Percentiles rank a stretch among this genome's conserved stretches.
Conservation (phyloP, 495 filamentous ascomycete genomes). For the Talaromyces wortmannii region DNA sequence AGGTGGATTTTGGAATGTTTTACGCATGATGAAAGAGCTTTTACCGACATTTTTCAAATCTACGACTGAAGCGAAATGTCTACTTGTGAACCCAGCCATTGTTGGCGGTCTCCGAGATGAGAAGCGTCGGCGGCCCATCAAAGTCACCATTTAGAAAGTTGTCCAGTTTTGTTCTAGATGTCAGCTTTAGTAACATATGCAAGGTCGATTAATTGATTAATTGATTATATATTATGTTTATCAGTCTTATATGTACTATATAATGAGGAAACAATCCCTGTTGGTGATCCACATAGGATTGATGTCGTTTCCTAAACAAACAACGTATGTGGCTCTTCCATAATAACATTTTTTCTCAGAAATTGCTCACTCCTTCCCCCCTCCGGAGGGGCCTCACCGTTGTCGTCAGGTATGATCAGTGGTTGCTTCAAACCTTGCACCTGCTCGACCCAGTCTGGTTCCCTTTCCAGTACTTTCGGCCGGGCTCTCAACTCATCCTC, state of each 20-base stretch:
- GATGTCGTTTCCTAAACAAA: constrained; percentile 2
- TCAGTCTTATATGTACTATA: too few relatives aligned
- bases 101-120: constrained; percentile 17
- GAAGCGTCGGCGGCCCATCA: constrained; percentile 11
- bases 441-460: constrained; percentile 9
- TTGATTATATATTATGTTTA: not conserved
- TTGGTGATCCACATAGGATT: not conserved
- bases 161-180: not conserved
- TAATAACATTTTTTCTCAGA: constrained; percentile 4
- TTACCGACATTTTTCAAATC: not conserved
- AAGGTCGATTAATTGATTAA: not conserved
- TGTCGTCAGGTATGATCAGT: constrained; percentile 6
- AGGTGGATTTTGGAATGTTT: constrained; percentile 11
- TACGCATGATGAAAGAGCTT: constrained; percentile 6
- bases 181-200: too few relatives aligned
- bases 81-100: constrained; percentile 19
- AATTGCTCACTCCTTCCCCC: not conserved
- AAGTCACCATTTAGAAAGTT: constrained; percentile 7
- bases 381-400: constrained; percentile 1
- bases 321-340: constrained; percentile 5
- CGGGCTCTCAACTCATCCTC: constrained; percentile 7
- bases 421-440: constrained; percentile 9
- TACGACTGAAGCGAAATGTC: constrained; percentile 14
- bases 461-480: constrained; percentile 8
- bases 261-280: not conserved